Conservation (phyloP, 805 yeast genomes). For the Metahyphopichia silvanorum region DNA sequence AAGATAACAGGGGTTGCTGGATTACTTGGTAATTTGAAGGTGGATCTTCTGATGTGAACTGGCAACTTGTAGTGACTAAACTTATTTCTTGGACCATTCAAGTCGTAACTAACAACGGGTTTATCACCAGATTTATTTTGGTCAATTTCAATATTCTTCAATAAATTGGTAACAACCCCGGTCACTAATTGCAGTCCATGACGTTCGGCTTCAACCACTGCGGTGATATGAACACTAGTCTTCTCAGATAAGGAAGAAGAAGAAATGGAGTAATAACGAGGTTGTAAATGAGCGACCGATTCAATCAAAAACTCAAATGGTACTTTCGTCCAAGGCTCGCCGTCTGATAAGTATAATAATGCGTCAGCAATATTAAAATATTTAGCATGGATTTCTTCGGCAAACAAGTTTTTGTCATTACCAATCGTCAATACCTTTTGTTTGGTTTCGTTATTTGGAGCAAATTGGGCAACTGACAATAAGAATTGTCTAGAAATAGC, state of each 20-base stretch:
- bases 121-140: constrained; percentile 46
- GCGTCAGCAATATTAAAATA: constrained; percentile 76
- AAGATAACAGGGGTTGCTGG: constrained; percentile 80
- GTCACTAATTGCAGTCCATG: constrained; percentile 39
- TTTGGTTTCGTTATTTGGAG: constrained; percentile 64
- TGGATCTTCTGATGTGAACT: constrained; percentile 90
- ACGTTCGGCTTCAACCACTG: constrained; percentile 76
- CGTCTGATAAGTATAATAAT: constrained; percentile 57
- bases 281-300: constrained; percentile 75
- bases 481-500: constrained; percentile 89
- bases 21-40: constrained; percentile 88
- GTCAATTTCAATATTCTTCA: constrained; percentile 63
- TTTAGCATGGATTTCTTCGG: constrained; percentile 55
- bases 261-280: constrained; percentile 95
- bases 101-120: constrained; percentile 58
- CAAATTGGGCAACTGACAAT: constrained; percentile 70
- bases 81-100: constrained; percentile 77
- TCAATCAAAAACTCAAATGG: constrained; percentile 87
- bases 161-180: constrained; percentile 90
- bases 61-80: constrained; percentile 65
- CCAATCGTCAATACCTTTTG: constrained; percentile 51
- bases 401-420: constrained; percentile 66
- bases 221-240: constrained; percentile 75
- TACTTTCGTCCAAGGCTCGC: constrained; percentile 65
- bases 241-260: constrained; percentile 82